phyloP scores from a whole-genome alignment of 202 grass and related monocot genomes.

The Musa balbisiana region DNA sequence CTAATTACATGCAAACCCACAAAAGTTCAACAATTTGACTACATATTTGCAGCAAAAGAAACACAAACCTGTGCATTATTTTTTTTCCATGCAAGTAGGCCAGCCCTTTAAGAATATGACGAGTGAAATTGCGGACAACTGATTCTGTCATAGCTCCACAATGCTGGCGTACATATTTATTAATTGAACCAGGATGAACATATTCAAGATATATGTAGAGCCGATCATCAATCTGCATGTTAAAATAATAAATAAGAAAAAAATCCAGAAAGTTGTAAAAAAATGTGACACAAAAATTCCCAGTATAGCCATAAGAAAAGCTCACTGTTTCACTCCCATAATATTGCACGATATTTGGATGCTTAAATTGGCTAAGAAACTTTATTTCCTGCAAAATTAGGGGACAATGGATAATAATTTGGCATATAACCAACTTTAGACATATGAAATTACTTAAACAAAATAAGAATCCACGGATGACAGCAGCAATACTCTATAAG shows the following conservation, averaged over 20 bases:
- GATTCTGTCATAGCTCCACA: conserved; percentile 93
- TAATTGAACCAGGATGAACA: conserved; percentile 98
- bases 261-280: conserved; percentile 22
- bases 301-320: conserved; percentile 8
- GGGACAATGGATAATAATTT: not conserved
- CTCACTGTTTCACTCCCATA: conserved; percentile 93
- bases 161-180: conserved; percentile 91
- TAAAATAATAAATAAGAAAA: conserved; percentile 7
- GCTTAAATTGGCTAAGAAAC: conserved; percentile 98
- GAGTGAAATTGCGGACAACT: conserved; percentile 88
- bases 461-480: not conserved
- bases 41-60: not conserved
- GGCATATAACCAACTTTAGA: not conserved
- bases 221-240: conserved; percentile 60
- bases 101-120: conserved; percentile 91
- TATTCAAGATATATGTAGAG: conserved; percentile 99
- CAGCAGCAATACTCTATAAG: not conserved
- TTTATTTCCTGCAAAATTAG: conserved; percentile 82
- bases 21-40: not conserved
- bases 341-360: conserved; percentile 97
- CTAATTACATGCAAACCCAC: not conserved
- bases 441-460: conserved; percentile 10
- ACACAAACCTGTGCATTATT: conserved; percentile 80
- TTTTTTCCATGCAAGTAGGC: conserved; percentile 89
- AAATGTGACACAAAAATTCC: conserved; percentile 15